These are phyloP conservation scores for Cordyceps fumosorosea DNA, from an alignment of 2,329 filamentous ascomycete species.

Conservation along the genomic window DNA sequence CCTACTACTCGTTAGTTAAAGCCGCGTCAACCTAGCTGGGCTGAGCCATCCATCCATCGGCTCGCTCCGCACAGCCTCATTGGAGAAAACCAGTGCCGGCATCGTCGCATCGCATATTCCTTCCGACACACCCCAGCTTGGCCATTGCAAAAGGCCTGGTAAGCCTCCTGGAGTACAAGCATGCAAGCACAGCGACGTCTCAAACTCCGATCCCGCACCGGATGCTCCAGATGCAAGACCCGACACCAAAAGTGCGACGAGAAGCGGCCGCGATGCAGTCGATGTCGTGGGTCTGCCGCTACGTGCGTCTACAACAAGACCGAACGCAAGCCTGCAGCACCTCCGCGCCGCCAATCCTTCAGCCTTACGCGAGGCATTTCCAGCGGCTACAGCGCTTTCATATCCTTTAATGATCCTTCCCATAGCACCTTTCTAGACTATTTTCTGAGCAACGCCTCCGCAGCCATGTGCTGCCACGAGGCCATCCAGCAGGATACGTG, in stretches of 20 bases:
- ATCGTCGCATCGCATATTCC: background rate
- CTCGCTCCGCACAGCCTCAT: background rate
- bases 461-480: slow-evolving; percentile 1
- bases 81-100: background rate
- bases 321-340: background rate
- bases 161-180: background rate
- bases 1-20: too few relatives aligned
- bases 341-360: background rate
- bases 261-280: slow-evolving; percentile 15
- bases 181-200: background rate
- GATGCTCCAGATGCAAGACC: slow-evolving; percentile 16
- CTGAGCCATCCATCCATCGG: background rate
- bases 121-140: background rate
- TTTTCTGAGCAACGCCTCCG: background rate
- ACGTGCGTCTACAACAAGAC: slow-evolving; percentile 14
- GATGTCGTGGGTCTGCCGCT: slow-evolving; percentile 11
- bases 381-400: background rate
- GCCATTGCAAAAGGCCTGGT: background rate
- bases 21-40: background rate
- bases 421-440: background rate
- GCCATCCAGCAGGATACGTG: slow-evolving; percentile 10
- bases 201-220: slow-evolving; percentile 15
- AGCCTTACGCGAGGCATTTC: background rate
- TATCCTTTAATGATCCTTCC: background rate
- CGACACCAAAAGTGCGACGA: slow-evolving; percentile 19